Evolutionary conservation across 352 stramenopile genomes (phyloP).

Genomic region (Globisporangium megalacanthum): DNA sequence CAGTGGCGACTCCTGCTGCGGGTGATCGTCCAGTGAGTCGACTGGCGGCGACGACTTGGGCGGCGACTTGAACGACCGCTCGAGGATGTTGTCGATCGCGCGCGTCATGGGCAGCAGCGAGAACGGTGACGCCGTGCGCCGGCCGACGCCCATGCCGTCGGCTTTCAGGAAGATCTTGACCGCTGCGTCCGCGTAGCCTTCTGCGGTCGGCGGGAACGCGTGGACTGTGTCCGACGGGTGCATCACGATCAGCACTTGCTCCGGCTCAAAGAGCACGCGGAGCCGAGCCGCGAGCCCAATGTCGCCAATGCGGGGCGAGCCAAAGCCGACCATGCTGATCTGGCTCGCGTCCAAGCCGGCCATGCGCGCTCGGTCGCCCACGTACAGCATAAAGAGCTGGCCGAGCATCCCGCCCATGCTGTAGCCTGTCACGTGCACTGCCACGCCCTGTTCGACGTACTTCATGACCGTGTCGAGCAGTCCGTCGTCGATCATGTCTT

Average conservation of each 20-base stretch:
- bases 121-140: slow-evolving; percentile 62
- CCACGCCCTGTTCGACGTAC: slow-evolving; percentile 65
- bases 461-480: slow-evolving; percentile 67
- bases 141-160: slow-evolving; percentile 55
- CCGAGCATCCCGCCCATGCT: slow-evolving; percentile 83
- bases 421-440: slow-evolving; percentile 81
- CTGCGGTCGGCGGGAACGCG: slow-evolving; percentile 73
- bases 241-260: slow-evolving; percentile 83
- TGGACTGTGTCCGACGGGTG: slow-evolving; percentile 78
- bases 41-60: slow-evolving; percentile 10
- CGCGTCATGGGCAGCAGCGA: slow-evolving; percentile 72
- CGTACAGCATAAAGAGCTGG: slow-evolving; percentile 73
- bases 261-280: slow-evolving; percentile 65
- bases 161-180: slow-evolving; percentile 85
- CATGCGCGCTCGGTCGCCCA: slow-evolving; percentile 75
- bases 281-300: slow-evolving; percentile 72
- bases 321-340: slow-evolving; percentile 84
- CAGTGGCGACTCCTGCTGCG: slow-evolving; percentile 2
- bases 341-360: slow-evolving; percentile 65
- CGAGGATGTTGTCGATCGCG: slow-evolving; percentile 70
- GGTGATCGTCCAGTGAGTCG: background rate
- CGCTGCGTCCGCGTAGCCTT: slow-evolving; percentile 71
- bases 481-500: slow-evolving; percentile 81
- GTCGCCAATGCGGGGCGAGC: slow-evolving; percentile 71
- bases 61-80: slow-evolving; percentile 53